Base-by-base conservation (phyloP, 306 rosid genomes). In the Astragalus membranaceus region DNA sequence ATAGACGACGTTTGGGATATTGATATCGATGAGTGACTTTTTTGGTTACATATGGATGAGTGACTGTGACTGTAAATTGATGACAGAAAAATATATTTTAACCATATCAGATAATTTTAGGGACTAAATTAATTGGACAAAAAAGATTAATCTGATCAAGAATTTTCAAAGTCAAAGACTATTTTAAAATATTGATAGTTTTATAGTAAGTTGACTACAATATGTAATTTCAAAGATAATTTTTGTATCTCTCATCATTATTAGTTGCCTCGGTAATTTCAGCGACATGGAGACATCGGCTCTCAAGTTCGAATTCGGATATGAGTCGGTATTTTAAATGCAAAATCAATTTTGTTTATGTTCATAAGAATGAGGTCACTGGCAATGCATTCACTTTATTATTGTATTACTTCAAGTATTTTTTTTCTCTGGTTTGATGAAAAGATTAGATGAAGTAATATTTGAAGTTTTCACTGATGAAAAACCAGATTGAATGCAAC, bases 401-500 rank as follows among this genome's bases (percentile, higher is more conserved):
- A 55, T 46, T 35, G 10, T 37, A 56, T n/a, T n/a, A 35, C 66
- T 32, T 55, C 66, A 11, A 48, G 6, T 23, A 17, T 7, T 62
- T 7, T 62, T 66, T 62, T 61, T 71, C 75, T 73, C 72, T 54
- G 67, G 71, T 66, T 80, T 20, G 41, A 68, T 80, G 14, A 39
- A 20, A 77, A 69, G 43, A 64, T 37, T 39, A 37, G 17, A 51
- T 56, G 57, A 26, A 48, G 10, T 39, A 72, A 43, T 47, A 11
- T 43, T 47, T 54, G 20, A 5, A 1, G n/a, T 39, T 48, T 0
- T 56, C 7, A 10, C 8, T 33, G 3, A 65, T 56, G 9, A 26
- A 59, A 58, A 59, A 56, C 35, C 85, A 92, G 98, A 72, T 92
- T 92, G 74, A 82, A 89, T 78, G 96, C 98, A 33, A 85, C 77